Base-by-base conservation (phyloP, 2,329 filamentous ascomycete genomes). In the Pseudogymnoascus sp. region DNA sequence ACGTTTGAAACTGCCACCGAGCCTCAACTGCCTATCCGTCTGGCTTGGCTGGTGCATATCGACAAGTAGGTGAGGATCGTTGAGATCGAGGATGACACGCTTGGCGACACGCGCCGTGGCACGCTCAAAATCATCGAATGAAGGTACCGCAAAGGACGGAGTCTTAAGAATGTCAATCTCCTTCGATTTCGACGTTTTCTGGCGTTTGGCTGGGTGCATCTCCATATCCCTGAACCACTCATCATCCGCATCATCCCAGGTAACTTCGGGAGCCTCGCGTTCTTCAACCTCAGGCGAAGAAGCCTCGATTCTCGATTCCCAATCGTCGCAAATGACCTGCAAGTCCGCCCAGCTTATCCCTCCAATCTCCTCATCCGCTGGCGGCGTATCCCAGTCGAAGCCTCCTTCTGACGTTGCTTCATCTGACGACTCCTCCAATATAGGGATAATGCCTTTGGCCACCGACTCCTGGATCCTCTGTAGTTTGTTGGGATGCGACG, bases 21-120 rank as follows among this genome's bases (percentile, higher is more conserved):
- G 50, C 5, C 71, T 67, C 38, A 65, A 79, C 63, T 86, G 83
- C 73, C 90, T 89, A 16, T 82, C 76, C 10, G 82, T 79, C 28
- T 82, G 80, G 67, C 87, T 84, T 16, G 83, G 81, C 50, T 91
- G 86, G 56, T 86, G 82, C 47, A 92, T 85, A 70, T 97, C 91
- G 18, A 97, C 80, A 2, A 99, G 82, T 4, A 99, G 84, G 69
- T 91, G 83, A 1, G 92, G 90, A 71, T 99, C 94, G 69, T 92
- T 92, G 75, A 94, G 82, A 70, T 97, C 92, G 61, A 99, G 80
- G 1, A 87, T 84, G 23, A 96, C 88, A 50, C 86, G 87, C 75
- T 91, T 92, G 2, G 90, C 86, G 47, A 92, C 82, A 67, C 85
- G 85, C 12, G 86, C 80, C 1, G 90, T 92, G 4, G 85, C 83